Evolutionary conservation across 2,329 filamentous ascomycete species (phyloP).

Genomic region (Ambrosiella xylebori): DNA sequence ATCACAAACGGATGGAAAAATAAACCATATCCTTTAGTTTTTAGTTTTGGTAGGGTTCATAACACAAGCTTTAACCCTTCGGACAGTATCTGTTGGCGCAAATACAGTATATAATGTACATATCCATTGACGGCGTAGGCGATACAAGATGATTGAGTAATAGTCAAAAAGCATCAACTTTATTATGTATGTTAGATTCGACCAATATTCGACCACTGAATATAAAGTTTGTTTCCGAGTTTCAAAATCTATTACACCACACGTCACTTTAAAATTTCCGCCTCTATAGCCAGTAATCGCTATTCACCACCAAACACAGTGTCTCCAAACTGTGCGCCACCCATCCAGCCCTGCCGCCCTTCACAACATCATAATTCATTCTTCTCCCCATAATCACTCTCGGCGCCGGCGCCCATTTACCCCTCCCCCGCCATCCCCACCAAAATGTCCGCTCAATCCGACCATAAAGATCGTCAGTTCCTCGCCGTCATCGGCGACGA

Average conservation of each 20-base stretch:
- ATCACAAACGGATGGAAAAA: too few species aligned
- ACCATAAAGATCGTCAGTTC: slow-evolving; percentile 78
- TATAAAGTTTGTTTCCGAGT: too few species aligned
- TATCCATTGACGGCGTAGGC: too few species aligned
- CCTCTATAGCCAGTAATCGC: background rate
- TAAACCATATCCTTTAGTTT: too few species aligned
- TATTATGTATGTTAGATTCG: too few species aligned
- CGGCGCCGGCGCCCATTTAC: background rate
- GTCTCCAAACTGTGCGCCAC: background rate
- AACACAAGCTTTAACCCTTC: background rate
- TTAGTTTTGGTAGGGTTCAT: too few species aligned
- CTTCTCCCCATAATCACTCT: background rate
- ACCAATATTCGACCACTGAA: too few species aligned
- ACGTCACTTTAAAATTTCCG: too few species aligned
- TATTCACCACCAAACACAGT: background rate
- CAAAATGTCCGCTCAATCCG: slow-evolving; percentile 34
- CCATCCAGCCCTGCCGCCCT: background rate
- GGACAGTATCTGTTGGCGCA: background rate
- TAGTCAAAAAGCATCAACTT: too few species aligned
- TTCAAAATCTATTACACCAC: too few species aligned
- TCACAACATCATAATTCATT: background rate
- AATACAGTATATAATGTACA: background rate
- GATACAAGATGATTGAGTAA: too few species aligned
- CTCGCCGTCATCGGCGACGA: slow-evolving; percentile 96
- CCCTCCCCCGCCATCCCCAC: slow-evolving; percentile 11